Conservation (phyloP, 2,329 filamentous ascomycete genomes). For the Fusarium albosuccineum region DNA sequence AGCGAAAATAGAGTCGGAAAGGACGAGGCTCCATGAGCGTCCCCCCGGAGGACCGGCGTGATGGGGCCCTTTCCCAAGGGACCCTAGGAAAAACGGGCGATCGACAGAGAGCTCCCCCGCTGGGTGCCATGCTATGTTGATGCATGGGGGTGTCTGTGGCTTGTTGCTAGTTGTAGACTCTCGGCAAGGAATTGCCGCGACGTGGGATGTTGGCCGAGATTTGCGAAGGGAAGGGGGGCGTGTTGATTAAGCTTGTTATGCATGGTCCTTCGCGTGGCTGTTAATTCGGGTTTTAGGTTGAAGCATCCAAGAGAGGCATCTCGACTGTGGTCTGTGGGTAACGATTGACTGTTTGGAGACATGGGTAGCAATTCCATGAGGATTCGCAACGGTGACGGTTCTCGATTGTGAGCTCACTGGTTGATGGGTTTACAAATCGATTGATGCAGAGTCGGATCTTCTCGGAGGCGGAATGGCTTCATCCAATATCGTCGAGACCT, state of each 20-base stretch:
- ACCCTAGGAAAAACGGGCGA: constrained; percentile 24
- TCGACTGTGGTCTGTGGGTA: constrained; percentile 11
- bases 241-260: constrained; percentile 21
- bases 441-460: constrained; percentile 4
- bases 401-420: background rate
- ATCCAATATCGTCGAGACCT: background rate
- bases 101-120: constrained; percentile 17
- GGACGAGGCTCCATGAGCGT: background rate
- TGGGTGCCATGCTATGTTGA: constrained; percentile 4
- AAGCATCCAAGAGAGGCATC: background rate
- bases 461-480: background rate
- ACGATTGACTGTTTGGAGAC: background rate
- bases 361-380: background rate
- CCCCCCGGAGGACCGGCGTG: constrained; percentile 11
- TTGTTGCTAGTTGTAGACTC: constrained; percentile 33
- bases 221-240: constrained; percentile 5
- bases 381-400: no score
- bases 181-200: constrained; percentile 46
- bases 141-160: constrained; percentile 30
- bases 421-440: background rate
- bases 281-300: background rate
- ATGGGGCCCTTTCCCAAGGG: background rate
- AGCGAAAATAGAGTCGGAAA: constrained; percentile 9
- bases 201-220: constrained; percentile 30
- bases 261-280: constrained; percentile 7